Evolutionary conservation across 2,329 filamentous ascomycete genomes (phyloP).

Genomic region (Venturia asperata): DNA sequence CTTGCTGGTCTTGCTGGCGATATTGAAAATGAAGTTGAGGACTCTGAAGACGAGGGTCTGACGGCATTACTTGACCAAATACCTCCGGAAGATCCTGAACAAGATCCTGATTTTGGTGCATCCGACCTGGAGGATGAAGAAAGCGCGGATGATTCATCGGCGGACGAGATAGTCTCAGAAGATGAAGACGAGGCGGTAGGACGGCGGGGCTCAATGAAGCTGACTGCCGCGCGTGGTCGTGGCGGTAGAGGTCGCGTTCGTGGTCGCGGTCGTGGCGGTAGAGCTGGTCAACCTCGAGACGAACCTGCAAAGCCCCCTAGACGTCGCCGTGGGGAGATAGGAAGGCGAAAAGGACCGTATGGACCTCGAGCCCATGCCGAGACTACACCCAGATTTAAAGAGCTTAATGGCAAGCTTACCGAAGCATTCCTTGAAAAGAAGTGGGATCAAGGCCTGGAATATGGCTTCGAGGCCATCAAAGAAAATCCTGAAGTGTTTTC

Average conservation of each 20-base stretch:
- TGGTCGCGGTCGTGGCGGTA: slow-evolving; percentile 12
- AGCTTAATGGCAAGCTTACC: slow-evolving; percentile 59
- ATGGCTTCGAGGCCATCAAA: slow-evolving; percentile 44
- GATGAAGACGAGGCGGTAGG: slow-evolving; percentile 3
- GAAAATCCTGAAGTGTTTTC: slow-evolving; percentile 57
- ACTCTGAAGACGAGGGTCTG: slow-evolving; percentile 25
- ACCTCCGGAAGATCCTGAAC: not conserved
- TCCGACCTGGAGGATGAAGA: slow-evolving; percentile 4
- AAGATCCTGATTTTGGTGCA: slow-evolving; percentile 8
- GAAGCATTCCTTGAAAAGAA: slow-evolving; percentile 58
- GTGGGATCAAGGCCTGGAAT: slow-evolving; percentile 52
- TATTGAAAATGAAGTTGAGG: slow-evolving; percentile 21
- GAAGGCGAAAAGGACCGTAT: slow-evolving; percentile 26
- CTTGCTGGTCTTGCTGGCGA: slow-evolving; percentile 19
- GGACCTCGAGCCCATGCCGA: slow-evolving; percentile 53
- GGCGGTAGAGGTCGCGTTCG: slow-evolving; percentile 8
- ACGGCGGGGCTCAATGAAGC: not conserved
- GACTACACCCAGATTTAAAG: slow-evolving; percentile 64
- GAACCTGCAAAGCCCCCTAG: not conserved
- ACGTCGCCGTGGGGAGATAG: slow-evolving; percentile 6
- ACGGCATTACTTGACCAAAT: not conserved
- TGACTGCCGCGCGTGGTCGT: slow-evolving; percentile 11
- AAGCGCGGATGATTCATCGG: not conserved
- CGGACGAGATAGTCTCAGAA: not conserved
- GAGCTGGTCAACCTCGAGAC: slow-evolving; percentile 14